Conservation (phyloP, 768 basidiomycete genomes). For the Collybiopsis luxurians region DNA sequence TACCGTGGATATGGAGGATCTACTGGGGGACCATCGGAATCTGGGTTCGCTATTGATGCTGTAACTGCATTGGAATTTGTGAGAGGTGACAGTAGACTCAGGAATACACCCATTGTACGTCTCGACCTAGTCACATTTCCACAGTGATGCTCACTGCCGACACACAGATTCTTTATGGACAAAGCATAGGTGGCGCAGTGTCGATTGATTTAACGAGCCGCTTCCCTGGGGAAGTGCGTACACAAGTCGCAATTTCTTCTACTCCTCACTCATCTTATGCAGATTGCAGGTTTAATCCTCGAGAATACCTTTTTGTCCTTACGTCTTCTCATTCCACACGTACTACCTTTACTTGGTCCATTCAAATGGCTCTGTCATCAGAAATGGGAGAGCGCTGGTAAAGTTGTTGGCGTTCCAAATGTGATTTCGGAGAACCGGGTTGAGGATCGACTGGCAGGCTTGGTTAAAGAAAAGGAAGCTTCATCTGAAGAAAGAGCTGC, state of each 20-base stretch:
- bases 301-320: constrained; percentile 95
- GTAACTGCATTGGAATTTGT: constrained; percentile 81
- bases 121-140: background rate
- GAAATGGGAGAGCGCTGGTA: constrained; percentile 80
- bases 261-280: constrained; percentile 27
- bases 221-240: constrained; percentile 64
- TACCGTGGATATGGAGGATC: constrained; percentile 93
- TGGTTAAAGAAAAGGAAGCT: constrained; percentile 53
- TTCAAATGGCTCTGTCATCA: constrained; percentile 83
- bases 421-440: constrained; percentile 78
- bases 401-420: constrained; percentile 60
- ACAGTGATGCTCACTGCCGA: constrained; percentile 16
- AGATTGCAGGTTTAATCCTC: constrained; percentile 79
- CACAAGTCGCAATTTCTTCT: constrained; percentile 41
- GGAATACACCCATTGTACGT: constrained; percentile 66
- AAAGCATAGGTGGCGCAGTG: constrained; percentile 92
- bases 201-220: constrained; percentile 82
- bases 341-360: constrained; percentile 70
- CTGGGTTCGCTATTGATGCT: constrained; percentile 81
- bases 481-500: constrained; percentile 20
- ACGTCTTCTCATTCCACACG: constrained; percentile 71
- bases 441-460: constrained; percentile 60
- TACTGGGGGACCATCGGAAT: constrained; percentile 84
- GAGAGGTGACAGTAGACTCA: constrained; percentile 56
- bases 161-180: constrained; percentile 70